Conservation (phyloP, 768 basidiomycete genomes). For the Leccinum rimulosum region DNA sequence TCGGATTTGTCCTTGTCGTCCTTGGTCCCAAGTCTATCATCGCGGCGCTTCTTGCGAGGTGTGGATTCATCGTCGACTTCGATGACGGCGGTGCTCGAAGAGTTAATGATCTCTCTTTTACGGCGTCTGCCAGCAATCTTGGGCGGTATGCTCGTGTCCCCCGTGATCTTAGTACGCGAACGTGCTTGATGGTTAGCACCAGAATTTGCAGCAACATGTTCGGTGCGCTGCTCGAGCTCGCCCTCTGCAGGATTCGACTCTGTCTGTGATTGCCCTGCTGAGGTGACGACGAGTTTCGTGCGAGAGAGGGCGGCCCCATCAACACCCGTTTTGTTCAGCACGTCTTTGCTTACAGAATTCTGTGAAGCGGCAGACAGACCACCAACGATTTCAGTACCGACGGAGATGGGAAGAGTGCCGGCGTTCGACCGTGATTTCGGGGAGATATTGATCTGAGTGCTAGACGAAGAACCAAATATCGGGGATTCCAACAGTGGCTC, state of each 20-base stretch:
- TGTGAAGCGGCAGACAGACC: not conserved
- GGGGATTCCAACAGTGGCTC: constrained; percentile 8
- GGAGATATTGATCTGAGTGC: constrained; percentile 15
- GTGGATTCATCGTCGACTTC: constrained; percentile 16
- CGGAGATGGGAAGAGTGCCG: not conserved
- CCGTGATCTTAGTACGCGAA: not conserved
- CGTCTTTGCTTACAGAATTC: not conserved
- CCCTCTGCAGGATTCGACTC: not conserved
- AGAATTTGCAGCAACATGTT: not conserved
- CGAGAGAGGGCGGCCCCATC: not conserved
- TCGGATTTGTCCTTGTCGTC: constrained; percentile 2
- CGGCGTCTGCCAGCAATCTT: constrained; percentile 27
- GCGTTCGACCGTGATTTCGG: constrained; percentile 1
- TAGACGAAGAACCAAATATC: constrained; percentile 12
- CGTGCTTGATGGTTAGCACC: not conserved
- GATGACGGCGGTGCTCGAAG: not conserved
- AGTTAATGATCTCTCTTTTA: constrained; percentile 21
- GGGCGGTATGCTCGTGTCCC: not conserved
- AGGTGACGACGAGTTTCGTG: not conserved
- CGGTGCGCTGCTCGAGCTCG: not conserved
- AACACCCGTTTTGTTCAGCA: not conserved
- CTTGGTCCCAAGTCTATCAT: not conserved
- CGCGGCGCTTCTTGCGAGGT: constrained; percentile 22
- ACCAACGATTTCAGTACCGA: not conserved
- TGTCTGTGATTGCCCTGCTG: not conserved